A percentile compares a stretch with the other conserved stretches of the same genome.
These are phyloP conservation scores for Sclerotinia borealis DNA, from an alignment of 2,329 filamentous ascomycete genomes.

Conservation along the genomic window DNA sequence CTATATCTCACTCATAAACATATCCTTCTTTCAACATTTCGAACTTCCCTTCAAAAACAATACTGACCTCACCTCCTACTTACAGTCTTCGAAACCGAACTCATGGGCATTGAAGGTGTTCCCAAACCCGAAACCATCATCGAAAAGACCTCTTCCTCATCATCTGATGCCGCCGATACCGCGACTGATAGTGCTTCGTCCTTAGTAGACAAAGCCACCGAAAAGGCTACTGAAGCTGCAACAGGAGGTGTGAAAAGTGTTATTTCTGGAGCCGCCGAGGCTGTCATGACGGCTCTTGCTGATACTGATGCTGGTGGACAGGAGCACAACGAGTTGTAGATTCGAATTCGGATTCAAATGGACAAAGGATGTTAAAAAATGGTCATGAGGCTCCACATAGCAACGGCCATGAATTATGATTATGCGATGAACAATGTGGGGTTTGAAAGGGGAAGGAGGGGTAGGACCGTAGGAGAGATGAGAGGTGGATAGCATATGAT, in stretches of 20 bases:
- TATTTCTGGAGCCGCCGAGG: slow-evolving; percentile 47
- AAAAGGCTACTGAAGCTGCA: slow-evolving; percentile 16
- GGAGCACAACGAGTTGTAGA: slow-evolving; percentile 56
- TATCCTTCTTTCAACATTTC: slow-evolving; percentile 9
- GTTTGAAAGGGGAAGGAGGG: not conserved
- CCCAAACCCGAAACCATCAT: slow-evolving; percentile 7
- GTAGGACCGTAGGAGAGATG: too few relatives aligned
- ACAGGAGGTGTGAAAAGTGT: slow-evolving; percentile 36
- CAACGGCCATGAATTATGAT: slow-evolving; percentile 11
- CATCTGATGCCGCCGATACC: slow-evolving; percentile 25
- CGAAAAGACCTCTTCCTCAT: not conserved
- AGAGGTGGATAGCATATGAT: not conserved
- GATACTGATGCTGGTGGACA: slow-evolving; percentile 50
- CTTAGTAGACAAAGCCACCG: slow-evolving; percentile 22
- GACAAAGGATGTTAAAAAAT: slow-evolving; percentile 3
- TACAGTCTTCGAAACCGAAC: slow-evolving; percentile 82
- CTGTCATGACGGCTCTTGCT: slow-evolving; percentile 45
- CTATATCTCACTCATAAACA: not conserved
- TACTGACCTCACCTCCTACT: not conserved
- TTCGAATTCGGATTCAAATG: slow-evolving; percentile 5
- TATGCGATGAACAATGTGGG: not conserved
- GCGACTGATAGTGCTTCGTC: slow-evolving; percentile 26
- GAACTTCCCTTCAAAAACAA: slow-evolving; percentile 14
- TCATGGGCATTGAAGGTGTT: slow-evolving; percentile 77
- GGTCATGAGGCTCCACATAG: slow-evolving; percentile 11